Evolutionary conservation across 2,329 filamentous ascomycete genomes (phyloP).

Genomic region (Ilyonectria destructans): DNA sequence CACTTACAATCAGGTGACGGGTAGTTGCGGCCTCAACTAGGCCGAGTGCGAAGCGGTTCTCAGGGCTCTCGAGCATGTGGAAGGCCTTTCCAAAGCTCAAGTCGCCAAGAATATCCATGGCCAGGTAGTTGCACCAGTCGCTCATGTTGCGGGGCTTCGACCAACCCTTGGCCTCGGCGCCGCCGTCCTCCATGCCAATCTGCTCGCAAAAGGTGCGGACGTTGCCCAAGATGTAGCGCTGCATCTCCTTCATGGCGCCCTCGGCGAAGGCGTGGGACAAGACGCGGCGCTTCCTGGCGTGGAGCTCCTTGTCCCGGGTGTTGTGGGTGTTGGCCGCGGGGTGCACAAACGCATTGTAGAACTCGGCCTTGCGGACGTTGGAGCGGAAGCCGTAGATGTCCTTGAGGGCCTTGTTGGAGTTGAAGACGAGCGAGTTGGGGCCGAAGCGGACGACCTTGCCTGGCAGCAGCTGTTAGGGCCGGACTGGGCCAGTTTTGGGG

Average conservation of each 20-base stretch:
- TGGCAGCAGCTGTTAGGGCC: conserved; percentile 46
- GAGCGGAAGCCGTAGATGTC: conserved; percentile 77
- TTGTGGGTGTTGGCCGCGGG: conserved; percentile 83
- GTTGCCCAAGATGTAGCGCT: conserved; percentile 77
- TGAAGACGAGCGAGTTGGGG: conserved; percentile 84
- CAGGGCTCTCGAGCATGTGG: conserved; percentile 72
- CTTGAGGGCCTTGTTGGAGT: conserved; percentile 78
- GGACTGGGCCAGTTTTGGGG: neutral
- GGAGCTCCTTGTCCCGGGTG: conserved; percentile 77
- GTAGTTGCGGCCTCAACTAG: conserved; percentile 79
- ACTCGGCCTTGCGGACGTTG: conserved; percentile 78
- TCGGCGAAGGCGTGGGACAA: conserved; percentile 82
- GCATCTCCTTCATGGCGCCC: conserved; percentile 77
- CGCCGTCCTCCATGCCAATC: conserved; percentile 62
- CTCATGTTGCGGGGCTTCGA: conserved; percentile 73
- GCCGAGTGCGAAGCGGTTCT: conserved; percentile 78
- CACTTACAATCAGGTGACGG: conserved; percentile 77
- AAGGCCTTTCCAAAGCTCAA: conserved; percentile 75
- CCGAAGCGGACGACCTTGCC: conserved; percentile 82
- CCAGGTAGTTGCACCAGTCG: conserved; percentile 74
- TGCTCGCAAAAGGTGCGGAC: conserved; percentile 77
- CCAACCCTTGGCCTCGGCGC: conserved; percentile 70
- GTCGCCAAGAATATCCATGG: conserved; percentile 76
- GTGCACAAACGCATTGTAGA: conserved; percentile 82
- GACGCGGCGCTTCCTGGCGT: conserved; percentile 80